Evolutionary conservation across 495 filamentous ascomycete genomes (phyloP), one percentile per base, ranked within the genome.

Genomic region (Glonium stellatum): DNA sequence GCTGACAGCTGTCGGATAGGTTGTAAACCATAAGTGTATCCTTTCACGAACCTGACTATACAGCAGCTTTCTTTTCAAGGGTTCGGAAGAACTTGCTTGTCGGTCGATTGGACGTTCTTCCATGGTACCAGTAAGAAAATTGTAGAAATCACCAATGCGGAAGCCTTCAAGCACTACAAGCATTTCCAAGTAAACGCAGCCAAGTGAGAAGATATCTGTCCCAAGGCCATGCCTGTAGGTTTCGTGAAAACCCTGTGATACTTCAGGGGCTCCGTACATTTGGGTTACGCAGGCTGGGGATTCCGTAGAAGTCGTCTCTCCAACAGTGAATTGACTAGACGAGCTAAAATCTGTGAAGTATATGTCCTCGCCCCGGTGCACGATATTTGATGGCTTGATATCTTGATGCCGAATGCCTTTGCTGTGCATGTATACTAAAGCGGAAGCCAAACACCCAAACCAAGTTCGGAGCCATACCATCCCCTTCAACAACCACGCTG

Each of bases 341-440:
- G 47, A 50, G 15, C 47, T 21, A 4, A 50, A 50, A 12, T 50
- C 47, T 5, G 47, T 50, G 47, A 50, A 22, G 15, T 18, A 50
- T 4, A 23, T 23, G 1, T 50, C 13, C 11, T 21, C 11, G 47
- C 11, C 23, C 3, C 47, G 3, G 15, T 50, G 23, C 4, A 78
- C 69, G 50, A 78, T 73, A 55, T 78, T 78, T 31, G 66, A 64
- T 2, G 75, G 76, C 60, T 77, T 78, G 61, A 78, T 76, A 49
- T 78, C 76, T 48, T 73, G 69, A 61, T 78, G 76, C 0, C 71
- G 67, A 37, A 77, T 71, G 18, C 65, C 66, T 0, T 54, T 56
- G 9, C 65, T 57, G 57, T 78, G 76, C 4, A 78, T 63, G 54
- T 73, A 77, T 3, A 65, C 64, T 1, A 78, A 61, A 1, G 71